Conservation (phyloP, 2,329 filamentous ascomycete species). For the Fusarium subtropicale region DNA sequence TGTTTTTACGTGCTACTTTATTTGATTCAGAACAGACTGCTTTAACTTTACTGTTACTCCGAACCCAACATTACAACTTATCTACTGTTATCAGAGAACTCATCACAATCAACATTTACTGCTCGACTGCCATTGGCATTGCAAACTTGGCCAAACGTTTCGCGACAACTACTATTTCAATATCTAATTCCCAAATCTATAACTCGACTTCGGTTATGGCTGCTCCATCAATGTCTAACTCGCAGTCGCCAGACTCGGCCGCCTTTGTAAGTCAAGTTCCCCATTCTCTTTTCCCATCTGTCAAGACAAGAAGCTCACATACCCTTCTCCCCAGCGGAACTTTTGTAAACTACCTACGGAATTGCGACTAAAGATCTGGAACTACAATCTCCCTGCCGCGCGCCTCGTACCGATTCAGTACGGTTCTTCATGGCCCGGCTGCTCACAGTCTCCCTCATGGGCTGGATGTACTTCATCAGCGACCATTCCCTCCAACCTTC, state of each 20-base stretch:
- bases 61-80: neutral
- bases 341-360: conserved; percentile 60
- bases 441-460: conserved; percentile 33
- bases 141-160: neutral
- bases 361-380: conserved; percentile 62
- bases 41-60: conserved; percentile 5
- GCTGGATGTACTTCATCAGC: conserved; percentile 57
- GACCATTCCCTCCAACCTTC: conserved; percentile 58
- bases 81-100: neutral
- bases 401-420: conserved; percentile 60
- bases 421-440: conserved; percentile 49
- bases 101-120: neutral
- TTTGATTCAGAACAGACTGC: neutral
- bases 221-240: conserved; percentile 8
- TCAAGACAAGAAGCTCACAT: neutral
- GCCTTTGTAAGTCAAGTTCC: conserved; percentile 35
- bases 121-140: neutral
- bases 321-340: conserved; percentile 49
- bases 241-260: conserved; percentile 4
- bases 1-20: conserved; percentile 1
- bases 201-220: conserved; percentile 14
- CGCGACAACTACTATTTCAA: neutral
- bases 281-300: neutral
- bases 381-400: conserved; percentile 55
- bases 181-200: neutral